phyloP scores from a whole-genome alignment of 148 eudicot species.

The Tetragonia tetragonoides region DNA sequence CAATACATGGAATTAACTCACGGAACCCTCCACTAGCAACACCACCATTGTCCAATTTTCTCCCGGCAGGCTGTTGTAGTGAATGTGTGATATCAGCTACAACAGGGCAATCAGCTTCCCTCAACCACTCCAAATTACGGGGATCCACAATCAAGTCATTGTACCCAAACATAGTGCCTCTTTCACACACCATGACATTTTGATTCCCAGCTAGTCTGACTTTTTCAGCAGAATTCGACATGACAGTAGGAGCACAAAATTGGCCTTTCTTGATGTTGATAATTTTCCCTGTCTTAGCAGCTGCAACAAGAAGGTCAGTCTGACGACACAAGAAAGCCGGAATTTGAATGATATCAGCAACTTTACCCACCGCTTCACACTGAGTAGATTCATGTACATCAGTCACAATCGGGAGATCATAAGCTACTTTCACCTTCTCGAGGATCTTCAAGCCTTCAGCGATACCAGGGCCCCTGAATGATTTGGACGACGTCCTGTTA shows the following conservation, averaged over 20 bases:
- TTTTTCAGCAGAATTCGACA: constrained; percentile 93
- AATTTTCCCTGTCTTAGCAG: constrained; percentile 85
- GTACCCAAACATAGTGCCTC: constrained; percentile 99
- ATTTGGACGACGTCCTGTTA: constrained; percentile 86
- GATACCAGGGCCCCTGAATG: constrained; percentile 95
- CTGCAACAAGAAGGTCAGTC: constrained; percentile 92
- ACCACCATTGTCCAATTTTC: constrained; percentile 90
- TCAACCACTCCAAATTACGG: constrained; percentile 92
- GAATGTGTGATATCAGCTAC: constrained; percentile 97
- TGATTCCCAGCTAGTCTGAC: constrained; percentile 83
- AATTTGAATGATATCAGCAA: constrained; percentile 93
- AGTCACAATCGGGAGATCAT: constrained; percentile 84
- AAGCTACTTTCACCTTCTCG: constrained; percentile 80
- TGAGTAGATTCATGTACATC: constrained; percentile 82
- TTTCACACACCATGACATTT: constrained; percentile 98
- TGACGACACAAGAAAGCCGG: constrained; percentile 97
- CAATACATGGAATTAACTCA: constrained; percentile 91
- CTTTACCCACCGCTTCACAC: constrained; percentile 94
- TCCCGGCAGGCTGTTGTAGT: constrained; percentile 93
- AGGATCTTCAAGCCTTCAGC: constrained; percentile 84
- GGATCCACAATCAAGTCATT: constrained; percentile 97
- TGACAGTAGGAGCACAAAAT: constrained; percentile 87
- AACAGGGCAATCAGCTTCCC: constrained; percentile 90
- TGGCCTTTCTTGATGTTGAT: constrained; percentile 93
- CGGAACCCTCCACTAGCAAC: constrained; percentile 95